Evolutionary conservation across 2,329 filamentous ascomycete genomes (phyloP), one percentile per base, ranked within the genome.

Genomic region (Exophiala calicioides): DNA sequence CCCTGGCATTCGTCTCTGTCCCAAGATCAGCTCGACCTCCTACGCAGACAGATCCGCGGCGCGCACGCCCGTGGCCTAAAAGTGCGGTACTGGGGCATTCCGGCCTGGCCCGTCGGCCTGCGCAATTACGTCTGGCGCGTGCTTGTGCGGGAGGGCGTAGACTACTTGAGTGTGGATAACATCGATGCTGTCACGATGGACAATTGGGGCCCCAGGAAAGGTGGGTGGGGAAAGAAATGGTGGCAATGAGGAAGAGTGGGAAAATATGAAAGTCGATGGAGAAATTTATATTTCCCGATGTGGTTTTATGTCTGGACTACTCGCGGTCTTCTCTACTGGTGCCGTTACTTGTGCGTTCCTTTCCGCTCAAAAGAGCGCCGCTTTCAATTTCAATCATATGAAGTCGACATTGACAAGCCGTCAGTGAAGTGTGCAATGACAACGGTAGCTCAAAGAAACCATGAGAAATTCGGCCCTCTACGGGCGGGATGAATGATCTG

Each of bases 101-200:
- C 79, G 0, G 63, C 60, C 40, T 82, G 78, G 78, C 79, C 79
- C 2, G 62, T 73, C 3, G 70, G 69, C 31, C 52, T 79, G 58
- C 62, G 78, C 26, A 77, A 81, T 56, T 68, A 72, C 39, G 60
- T 81, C 10, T 81, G 79, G 79, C 66, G 67, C 10, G 64, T 77
- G 20, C 59, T 82, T 18, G 69, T 76, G 5, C 62, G 69, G 18
- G 76, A 80, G 58, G 77, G 78, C 0, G 77, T 73, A 8, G 77
- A 79, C 58, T 67, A 78, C 26, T 57, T 81, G 37, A 81, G 79
- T 58, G 78, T 76, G 1, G 78, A 81, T 66, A 78, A 81, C 59
- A 56, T 81, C 49, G 21, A 26, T 15, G 46, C 27, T 19, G 39
- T 33, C 8, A 43, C 39, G 1, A 10, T 27, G 39, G 23, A 24